phyloP scores from a whole-genome alignment of 78 protist species.

The Planoprotostelium fungivorum region DNA sequence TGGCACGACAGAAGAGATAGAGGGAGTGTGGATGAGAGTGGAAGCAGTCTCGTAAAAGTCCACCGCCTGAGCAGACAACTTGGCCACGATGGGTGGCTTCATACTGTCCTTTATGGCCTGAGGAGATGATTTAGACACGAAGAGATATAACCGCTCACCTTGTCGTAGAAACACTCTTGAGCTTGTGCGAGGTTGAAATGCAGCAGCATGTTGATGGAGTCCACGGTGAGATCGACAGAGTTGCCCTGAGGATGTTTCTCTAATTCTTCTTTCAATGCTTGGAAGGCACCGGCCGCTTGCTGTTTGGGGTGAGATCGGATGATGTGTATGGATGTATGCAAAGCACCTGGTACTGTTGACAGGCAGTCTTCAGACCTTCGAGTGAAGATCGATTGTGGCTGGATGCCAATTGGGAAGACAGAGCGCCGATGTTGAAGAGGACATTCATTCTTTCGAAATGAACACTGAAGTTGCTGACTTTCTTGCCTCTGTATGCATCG shows the following conservation, averaged over 20 bases:
- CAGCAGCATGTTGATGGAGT: slow-evolving; percentile 12
- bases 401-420: slow-evolving; percentile 33
- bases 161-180: slow-evolving; percentile 64
- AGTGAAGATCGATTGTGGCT: slow-evolving; percentile 19
- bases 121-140: not conserved
- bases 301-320: not conserved
- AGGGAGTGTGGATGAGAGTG: not conserved
- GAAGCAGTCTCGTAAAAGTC: slow-evolving; percentile 24
- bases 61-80: slow-evolving; percentile 39
- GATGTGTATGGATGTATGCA: not conserved
- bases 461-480: slow-evolving; percentile 21
- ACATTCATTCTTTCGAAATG: slow-evolving; percentile 50
- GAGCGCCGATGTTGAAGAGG: slow-evolving; percentile 45
- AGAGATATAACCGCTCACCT: not conserved
- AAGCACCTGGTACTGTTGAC: slow-evolving; percentile 22
- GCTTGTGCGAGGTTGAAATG: slow-evolving; percentile 51
- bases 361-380: slow-evolving; percentile 51
- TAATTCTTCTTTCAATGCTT: slow-evolving; percentile 15
- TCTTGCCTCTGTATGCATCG: slow-evolving; percentile 44
- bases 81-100: slow-evolving; percentile 33
- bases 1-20: slow-evolving; percentile 2
- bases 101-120: slow-evolving; percentile 29
- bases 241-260: slow-evolving; percentile 41
- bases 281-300: slow-evolving; percentile 54
- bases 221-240: slow-evolving; percentile 40